These are phyloP conservation scores for Ascochyta lentis DNA, from an alignment of 2,329 filamentous ascomycete genomes.

Conservation along the genomic window DNA sequence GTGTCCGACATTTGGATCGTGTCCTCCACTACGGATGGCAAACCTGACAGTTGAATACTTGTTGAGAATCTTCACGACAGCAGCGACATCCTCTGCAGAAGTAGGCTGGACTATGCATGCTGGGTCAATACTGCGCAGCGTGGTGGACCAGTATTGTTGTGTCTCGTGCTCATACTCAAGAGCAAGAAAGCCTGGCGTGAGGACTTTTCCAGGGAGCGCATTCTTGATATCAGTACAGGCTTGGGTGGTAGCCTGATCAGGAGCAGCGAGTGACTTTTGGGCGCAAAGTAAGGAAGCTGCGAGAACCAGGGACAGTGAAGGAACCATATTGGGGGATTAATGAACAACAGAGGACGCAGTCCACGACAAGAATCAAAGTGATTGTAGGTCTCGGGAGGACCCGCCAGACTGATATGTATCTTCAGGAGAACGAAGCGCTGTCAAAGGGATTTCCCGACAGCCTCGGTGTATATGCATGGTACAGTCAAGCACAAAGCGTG, in stretches of 20 bases:
- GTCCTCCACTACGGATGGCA: slow-evolving; percentile 42
- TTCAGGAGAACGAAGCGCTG: background rate
- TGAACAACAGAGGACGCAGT: background rate
- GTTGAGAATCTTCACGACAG: slow-evolving; percentile 32
- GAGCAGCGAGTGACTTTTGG: slow-evolving; percentile 14
- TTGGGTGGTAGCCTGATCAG: slow-evolving; percentile 24
- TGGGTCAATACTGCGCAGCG: slow-evolving; percentile 26
- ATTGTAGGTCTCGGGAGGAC: background rate
- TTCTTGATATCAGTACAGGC: slow-evolving; percentile 28
- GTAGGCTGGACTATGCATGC: slow-evolving; percentile 36
- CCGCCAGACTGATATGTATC: background rate
- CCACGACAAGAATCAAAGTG: background rate
- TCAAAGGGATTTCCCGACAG: background rate
- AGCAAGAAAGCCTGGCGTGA: slow-evolving; percentile 25
- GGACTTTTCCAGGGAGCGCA: slow-evolving; percentile 28
- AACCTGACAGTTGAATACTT: slow-evolving; percentile 32
- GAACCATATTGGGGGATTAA: background rate
- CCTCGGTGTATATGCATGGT: background rate
- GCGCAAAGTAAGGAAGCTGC: slow-evolving; percentile 5
- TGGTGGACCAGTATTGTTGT: slow-evolving; percentile 31
- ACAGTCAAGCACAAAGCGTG: background rate
- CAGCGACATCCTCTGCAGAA: slow-evolving; percentile 32
- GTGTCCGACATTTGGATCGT: slow-evolving; percentile 48
- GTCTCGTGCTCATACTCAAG: slow-evolving; percentile 28
- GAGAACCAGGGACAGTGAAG: background rate